phyloP scores from a whole-genome alignment of 2,329 filamentous ascomycete genomes.

The Scedosporium apiospermum region DNA sequence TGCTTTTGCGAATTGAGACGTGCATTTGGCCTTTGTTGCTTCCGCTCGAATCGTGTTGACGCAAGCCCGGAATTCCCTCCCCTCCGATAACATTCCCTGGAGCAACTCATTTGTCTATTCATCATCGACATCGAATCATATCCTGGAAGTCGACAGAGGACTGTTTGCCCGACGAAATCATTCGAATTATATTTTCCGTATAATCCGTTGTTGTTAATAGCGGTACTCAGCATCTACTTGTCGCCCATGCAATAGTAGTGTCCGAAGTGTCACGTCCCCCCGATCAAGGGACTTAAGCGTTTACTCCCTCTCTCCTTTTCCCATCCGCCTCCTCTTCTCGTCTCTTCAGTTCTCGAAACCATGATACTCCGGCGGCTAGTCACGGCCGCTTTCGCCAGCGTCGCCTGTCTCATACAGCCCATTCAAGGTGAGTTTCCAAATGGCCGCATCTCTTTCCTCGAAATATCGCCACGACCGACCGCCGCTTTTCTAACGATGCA shows the following conservation, averaged over 20 bases:
- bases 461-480: too few relatives aligned
- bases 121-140: too few relatives aligned
- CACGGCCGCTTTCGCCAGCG: constrained; percentile 19
- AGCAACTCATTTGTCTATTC: too few relatives aligned
- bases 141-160: background rate
- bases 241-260: background rate
- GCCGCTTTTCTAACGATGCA: background rate
- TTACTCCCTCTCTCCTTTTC: background rate
- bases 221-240: background rate
- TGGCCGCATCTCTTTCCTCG: too few relatives aligned
- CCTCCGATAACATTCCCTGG: too few relatives aligned
- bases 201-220: background rate
- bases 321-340: background rate
- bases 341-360: constrained; percentile 7
- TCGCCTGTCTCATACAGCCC: constrained; percentile 20
- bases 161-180: background rate
- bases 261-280: background rate
- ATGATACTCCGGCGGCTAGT: constrained; percentile 25
- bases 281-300: background rate
- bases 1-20: background rate
- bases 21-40: background rate
- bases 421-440: constrained; percentile 19
- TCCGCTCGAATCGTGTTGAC: background rate
- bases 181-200: background rate
- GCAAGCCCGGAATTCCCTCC: too few relatives aligned